phyloP scores from a whole-genome alignment of 1,284 basidiomycete genomes.

The Phellinidium pouzarii region DNA sequence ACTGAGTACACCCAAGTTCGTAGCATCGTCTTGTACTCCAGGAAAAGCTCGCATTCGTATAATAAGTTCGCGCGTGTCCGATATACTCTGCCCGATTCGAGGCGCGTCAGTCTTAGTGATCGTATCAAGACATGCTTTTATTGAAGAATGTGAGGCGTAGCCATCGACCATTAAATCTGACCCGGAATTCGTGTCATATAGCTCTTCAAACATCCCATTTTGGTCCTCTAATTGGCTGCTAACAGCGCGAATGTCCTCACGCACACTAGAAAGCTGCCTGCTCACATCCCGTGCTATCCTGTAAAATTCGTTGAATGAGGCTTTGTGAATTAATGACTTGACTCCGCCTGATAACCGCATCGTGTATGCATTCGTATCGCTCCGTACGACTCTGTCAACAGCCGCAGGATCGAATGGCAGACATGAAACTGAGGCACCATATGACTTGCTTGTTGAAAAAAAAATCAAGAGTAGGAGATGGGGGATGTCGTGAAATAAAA shows the following conservation, averaged over 20 bases:
- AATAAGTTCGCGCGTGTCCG: conserved; percentile 4
- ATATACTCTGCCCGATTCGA: not conserved
- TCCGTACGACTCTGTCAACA: conserved; percentile 64
- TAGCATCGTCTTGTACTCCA: conserved; percentile 15
- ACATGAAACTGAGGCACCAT: conserved; percentile 29
- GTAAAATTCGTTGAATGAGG: conserved; percentile 9
- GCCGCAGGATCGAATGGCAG: conserved; percentile 51
- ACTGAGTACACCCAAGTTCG: not conserved
- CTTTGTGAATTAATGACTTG: conserved; percentile 33
- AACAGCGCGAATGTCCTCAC: not conserved
- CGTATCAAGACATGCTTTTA: conserved; percentile 2
- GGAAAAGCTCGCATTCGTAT: conserved; percentile 11
- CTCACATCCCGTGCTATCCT: conserved; percentile 8
- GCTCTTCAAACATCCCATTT: conserved; percentile 2
- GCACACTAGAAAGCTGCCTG: not conserved
- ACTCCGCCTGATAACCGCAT: conserved; percentile 53
- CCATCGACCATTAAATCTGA: not conserved
- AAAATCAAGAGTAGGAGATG: conserved; percentile 29
- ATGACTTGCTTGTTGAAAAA: not conserved
- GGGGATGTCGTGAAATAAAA: conserved; percentile 27
- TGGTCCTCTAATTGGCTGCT: conserved; percentile 8
- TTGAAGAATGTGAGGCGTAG: not conserved
- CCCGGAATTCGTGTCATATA: not conserved
- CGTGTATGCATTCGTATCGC: conserved; percentile 61
- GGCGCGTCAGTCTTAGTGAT: not conserved